Evolutionary conservation across 345 rosid genomes (phyloP).

Genomic region (Populus simonii): DNA sequence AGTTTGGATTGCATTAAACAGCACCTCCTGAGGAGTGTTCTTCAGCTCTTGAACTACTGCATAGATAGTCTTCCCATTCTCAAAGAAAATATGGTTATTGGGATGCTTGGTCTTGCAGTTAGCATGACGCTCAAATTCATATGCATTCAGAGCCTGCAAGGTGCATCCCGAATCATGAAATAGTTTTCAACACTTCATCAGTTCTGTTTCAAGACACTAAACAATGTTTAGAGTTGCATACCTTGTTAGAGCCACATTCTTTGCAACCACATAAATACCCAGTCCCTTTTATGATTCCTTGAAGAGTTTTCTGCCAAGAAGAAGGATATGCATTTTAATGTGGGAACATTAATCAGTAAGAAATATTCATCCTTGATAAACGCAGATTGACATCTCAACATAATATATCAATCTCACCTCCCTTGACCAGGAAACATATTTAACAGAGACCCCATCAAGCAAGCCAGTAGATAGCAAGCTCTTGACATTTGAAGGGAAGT

Average conservation of each 20-base stretch:
- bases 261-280: conserved; percentile 92
- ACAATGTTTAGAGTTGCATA: conserved; percentile 23
- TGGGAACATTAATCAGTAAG: neutral
- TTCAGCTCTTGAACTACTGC: conserved; percentile 87
- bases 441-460: conserved; percentile 89
- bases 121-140: conserved; percentile 90
- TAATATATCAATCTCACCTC: conserved; percentile 51
- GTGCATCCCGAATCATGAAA: conserved; percentile 9
- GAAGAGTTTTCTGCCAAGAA: conserved; percentile 54
- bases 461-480: conserved; percentile 89
- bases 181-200: neutral
- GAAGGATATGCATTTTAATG: neutral
- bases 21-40: conserved; percentile 63
- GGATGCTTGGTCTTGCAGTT: conserved; percentile 94
- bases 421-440: conserved; percentile 66
- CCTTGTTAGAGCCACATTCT: conserved; percentile 68
- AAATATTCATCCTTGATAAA: neutral
- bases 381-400: neutral
- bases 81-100: conserved; percentile 91
- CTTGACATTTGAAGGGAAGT: conserved; percentile 92
- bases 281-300: conserved; percentile 76
- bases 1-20: conserved; percentile 71
- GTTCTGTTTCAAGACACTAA: conserved; percentile 2
- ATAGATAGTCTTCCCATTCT: conserved; percentile 92
- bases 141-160: conserved; percentile 69